A percentile compares a stretch with the other conserved stretches of the same genome.
phyloP scores from a whole-genome alignment of 73 alveolate species.

The Stentor coeruleus region DNA sequence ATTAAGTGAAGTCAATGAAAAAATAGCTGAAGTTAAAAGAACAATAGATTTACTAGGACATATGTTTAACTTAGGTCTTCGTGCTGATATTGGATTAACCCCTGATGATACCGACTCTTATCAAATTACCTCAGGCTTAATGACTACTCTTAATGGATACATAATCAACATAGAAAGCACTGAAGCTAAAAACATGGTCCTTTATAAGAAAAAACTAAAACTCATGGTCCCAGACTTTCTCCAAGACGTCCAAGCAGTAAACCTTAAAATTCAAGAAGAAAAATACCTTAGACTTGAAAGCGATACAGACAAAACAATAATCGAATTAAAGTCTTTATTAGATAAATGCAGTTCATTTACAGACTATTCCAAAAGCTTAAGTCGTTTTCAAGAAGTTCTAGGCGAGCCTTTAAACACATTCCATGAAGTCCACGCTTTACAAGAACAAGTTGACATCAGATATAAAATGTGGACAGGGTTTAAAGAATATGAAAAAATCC shows the following conservation, averaged over 20 bases:
- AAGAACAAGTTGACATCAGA: constrained; percentile 14
- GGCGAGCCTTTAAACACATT: neutral
- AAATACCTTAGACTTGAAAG: neutral
- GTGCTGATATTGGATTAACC: neutral
- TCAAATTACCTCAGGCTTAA: neutral
- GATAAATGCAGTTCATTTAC: neutral
- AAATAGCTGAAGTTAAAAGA: neutral
- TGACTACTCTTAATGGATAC: neutral
- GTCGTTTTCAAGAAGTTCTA: neutral
- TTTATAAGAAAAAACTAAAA: constrained; percentile 16
- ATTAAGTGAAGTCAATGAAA: neutral
- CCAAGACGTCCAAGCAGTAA: neutral
- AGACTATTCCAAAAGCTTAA: neutral
- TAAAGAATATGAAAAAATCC: neutral
- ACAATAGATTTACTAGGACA: neutral
- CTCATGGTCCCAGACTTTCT: neutral
- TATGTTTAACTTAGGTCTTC: neutral
- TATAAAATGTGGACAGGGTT: constrained; percentile 22
- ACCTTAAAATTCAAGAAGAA: neutral
- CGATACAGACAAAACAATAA: neutral
- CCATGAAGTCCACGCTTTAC: neutral
- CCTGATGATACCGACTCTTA: constrained; percentile 8
- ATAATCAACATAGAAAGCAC: neutral
- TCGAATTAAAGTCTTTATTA: neutral
- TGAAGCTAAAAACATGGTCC: neutral